Conservation (phyloP, 148 eudicot genomes). For the Beta vulgaris region DNA sequence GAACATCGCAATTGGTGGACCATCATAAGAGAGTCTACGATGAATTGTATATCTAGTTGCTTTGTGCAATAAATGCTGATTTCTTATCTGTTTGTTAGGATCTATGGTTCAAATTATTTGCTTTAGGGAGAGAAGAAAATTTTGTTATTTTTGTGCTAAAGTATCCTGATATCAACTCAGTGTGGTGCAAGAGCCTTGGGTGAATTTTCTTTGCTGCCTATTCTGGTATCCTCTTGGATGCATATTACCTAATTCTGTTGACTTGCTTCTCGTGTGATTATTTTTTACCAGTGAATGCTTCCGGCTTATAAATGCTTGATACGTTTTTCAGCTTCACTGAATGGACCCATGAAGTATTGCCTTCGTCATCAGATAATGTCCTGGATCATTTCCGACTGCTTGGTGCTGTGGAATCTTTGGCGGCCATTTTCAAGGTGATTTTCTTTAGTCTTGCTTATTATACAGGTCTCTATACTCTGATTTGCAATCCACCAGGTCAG, state of each 20-base stretch:
- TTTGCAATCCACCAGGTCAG: background rate
- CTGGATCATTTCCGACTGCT: slow-evolving; percentile 75
- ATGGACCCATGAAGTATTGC: slow-evolving; percentile 75
- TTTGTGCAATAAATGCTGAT: background rate
- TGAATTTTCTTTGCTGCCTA: background rate
- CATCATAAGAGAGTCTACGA: background rate
- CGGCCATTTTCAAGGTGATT: slow-evolving; percentile 83
- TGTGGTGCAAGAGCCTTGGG: background rate
- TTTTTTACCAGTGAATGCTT: background rate
- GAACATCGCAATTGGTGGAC: background rate
- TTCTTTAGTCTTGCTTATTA: slow-evolving; percentile 21
- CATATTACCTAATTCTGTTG: background rate
- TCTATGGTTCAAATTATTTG: background rate
- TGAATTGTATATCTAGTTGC: background rate
- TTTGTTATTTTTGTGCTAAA: too few relatives aligned
- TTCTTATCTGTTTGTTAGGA: background rate
- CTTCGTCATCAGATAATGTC: slow-evolving; percentile 53
- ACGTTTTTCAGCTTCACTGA: slow-evolving; percentile 65
- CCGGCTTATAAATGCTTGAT: slow-evolving; percentile 1
- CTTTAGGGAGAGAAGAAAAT: background rate
- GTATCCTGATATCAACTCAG: background rate
- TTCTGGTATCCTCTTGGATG: slow-evolving; percentile 1
- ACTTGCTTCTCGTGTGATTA: slow-evolving; percentile 2
- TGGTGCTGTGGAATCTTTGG: slow-evolving; percentile 77
- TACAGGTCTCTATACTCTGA: background rate